Evolutionary conservation across 2,329 filamentous ascomycete genomes (phyloP).

Genomic region (Ophiocordyceps sinensis): DNA sequence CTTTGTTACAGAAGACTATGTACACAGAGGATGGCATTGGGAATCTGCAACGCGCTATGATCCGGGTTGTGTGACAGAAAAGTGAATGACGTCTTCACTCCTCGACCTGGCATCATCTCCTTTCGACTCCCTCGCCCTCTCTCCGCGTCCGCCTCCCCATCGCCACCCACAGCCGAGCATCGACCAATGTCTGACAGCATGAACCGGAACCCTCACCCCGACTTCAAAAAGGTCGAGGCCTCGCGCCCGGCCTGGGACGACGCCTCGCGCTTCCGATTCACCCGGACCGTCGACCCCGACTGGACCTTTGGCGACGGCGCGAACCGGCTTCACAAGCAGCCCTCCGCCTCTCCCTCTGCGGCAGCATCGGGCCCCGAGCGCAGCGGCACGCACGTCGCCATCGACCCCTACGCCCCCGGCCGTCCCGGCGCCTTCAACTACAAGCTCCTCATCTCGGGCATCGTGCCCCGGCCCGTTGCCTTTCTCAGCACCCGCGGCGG

Average conservation of each 20-base stretch:
- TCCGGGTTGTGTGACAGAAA: no score
- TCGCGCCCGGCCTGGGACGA: conserved; percentile 47
- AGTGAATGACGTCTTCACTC: no score
- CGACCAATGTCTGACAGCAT: conserved; percentile 9
- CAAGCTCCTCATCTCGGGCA: conserved; percentile 74
- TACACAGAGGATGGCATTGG: no score
- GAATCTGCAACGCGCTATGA: no score
- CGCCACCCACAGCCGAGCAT: not conserved
- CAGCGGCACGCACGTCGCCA: conserved; percentile 46
- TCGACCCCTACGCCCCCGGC: conserved; percentile 65
- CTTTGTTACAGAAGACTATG: no score
- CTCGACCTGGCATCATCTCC: not conserved
- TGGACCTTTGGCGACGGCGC: conserved; percentile 55
- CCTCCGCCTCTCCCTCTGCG: not conserved
- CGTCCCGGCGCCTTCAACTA: conserved; percentile 64
- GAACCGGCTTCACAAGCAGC: conserved; percentile 30
- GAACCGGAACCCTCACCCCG: conserved; percentile 53
- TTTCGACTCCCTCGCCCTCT: not conserved
- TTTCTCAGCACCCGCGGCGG: conserved; percentile 40
- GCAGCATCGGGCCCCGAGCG: not conserved
- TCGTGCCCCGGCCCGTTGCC: conserved; percentile 70
- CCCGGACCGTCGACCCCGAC: conserved; percentile 46
- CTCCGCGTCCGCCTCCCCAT: not conserved
- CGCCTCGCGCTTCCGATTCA: conserved; percentile 34
- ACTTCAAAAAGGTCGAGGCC: conserved; percentile 61